phyloP scores from a whole-genome alignment of 805 yeast genomes.

The Myxozyma nipponensis region DNA sequence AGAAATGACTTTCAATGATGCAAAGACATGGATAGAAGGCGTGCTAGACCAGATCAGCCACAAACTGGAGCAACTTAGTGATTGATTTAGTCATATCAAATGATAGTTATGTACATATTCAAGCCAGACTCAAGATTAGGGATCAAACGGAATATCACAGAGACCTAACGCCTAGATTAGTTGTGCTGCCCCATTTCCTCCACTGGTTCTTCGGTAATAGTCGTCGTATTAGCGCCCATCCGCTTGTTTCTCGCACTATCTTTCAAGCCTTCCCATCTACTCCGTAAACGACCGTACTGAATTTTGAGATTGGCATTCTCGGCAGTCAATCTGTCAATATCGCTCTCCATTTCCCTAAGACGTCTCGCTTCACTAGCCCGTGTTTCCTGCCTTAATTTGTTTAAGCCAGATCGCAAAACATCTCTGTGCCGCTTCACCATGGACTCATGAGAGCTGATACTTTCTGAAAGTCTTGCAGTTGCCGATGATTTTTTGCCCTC shows the following conservation, averaged over 20 bases:
- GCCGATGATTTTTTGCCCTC: background rate
- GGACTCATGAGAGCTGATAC: conserved; percentile 32
- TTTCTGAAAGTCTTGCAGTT: conserved; percentile 1
- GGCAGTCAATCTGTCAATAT: conserved; percentile 38
- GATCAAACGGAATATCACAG: too few relatives aligned
- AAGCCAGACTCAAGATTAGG: too few relatives aligned
- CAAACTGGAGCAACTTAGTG: background rate
- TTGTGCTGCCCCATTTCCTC: background rate
- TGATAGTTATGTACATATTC: too few relatives aligned
- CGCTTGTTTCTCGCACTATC: conserved; percentile 58
- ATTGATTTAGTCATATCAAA: too few relatives aligned
- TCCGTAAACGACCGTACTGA: conserved; percentile 51
- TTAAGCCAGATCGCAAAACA: conserved; percentile 33
- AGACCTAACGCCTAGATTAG: background rate
- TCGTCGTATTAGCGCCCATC: conserved; percentile 2
- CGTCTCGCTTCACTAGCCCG: conserved; percentile 39
- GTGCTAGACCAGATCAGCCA: background rate
- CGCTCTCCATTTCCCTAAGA: conserved; percentile 38
- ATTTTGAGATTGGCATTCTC: conserved; percentile 48
- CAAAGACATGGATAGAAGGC: background rate
- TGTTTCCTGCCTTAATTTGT: conserved; percentile 40
- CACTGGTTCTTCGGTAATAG: conserved; percentile 4
- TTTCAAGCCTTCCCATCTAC: conserved; percentile 63
- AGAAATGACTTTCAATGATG: background rate
- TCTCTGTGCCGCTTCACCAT: conserved; percentile 35